A percentile compares a stretch with the other conserved stretches of the same genome.
These are phyloP conservation scores for Streptanthus diversifolius DNA, from an alignment of 345 rosid genomes.

Conservation along the genomic window DNA sequence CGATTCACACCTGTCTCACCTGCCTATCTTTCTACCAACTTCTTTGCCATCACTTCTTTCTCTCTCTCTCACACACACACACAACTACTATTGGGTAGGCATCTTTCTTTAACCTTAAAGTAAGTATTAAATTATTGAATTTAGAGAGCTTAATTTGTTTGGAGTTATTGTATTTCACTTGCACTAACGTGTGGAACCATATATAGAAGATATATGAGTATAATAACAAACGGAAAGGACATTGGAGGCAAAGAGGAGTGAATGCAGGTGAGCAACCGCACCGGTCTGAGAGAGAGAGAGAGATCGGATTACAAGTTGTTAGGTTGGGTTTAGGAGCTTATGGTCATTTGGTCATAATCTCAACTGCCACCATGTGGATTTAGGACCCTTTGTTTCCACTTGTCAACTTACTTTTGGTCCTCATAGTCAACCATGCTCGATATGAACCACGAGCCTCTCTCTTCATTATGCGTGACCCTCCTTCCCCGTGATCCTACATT, in stretches of 20 bases:
- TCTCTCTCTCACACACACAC: not conserved
- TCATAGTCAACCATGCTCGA: not conserved
- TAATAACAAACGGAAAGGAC: not conserved
- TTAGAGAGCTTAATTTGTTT: not conserved
- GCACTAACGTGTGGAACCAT: not conserved
- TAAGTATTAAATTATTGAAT: constrained; percentile 17
- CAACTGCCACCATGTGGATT: constrained; percentile 34
- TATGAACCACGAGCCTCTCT: not conserved
- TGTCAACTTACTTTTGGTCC: not conserved
- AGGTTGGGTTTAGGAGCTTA: not conserved
- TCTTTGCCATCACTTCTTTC: constrained; percentile 4
- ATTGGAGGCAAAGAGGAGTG: constrained; percentile 9
- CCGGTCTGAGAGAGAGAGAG: constrained; percentile 20
- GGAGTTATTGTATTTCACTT: constrained; percentile 11
- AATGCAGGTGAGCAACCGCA: constrained; percentile 36
- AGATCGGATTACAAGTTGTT: constrained; percentile 10
- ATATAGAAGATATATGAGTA: not conserved
- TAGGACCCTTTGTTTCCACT: not conserved
- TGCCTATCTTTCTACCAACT: constrained; percentile 20
- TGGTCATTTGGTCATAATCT: constrained; percentile 12
- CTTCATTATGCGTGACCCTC: not conserved
- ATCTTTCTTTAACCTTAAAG: constrained; percentile 27
- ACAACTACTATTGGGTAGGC: constrained; percentile 25
- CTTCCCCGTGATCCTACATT: not conserved
- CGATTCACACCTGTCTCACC: constrained; percentile 27